phyloP scores from a whole-genome alignment of 345 rosid genomes.

The Raphanus raphanistrum region DNA sequence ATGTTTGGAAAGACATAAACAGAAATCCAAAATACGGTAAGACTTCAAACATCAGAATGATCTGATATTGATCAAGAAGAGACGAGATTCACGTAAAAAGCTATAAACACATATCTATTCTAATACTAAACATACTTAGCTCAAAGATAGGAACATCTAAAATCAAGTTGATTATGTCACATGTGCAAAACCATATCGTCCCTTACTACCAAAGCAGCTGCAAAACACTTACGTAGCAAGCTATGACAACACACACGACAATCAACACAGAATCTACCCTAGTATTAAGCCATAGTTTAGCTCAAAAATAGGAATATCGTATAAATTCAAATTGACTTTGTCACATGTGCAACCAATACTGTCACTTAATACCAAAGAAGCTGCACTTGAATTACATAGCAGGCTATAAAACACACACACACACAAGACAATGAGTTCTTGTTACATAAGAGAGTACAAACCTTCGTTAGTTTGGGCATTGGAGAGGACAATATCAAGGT shows the following conservation, averaged over 20 bases:
- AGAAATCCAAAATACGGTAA: neutral
- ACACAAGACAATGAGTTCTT: neutral
- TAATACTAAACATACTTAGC: too few species aligned
- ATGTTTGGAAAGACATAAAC: neutral
- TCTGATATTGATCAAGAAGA: neutral
- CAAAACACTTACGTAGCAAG: neutral
- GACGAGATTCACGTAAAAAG: neutral
- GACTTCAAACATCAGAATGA: neutral
- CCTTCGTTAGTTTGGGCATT: constrained; percentile 99
- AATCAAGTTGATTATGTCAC: too few species aligned
- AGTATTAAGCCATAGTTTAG: neutral
- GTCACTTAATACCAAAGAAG: neutral
- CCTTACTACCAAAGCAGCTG: neutral
- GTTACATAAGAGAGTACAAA: constrained; percentile 51
- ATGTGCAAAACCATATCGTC: neutral
- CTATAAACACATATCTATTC: neutral
- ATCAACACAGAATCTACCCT: neutral
- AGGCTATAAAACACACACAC: neutral
- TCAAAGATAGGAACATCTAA: too few species aligned
- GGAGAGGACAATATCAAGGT: constrained; percentile 95
- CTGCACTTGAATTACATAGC: neutral
- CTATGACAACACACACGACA: neutral
- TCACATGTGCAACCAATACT: constrained; percentile 14
- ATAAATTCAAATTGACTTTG: neutral
- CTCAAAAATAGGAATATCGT: neutral